phyloP scores from a whole-genome alignment of 441 rosid genomes.

The Erodium chrysanthum region DNA sequence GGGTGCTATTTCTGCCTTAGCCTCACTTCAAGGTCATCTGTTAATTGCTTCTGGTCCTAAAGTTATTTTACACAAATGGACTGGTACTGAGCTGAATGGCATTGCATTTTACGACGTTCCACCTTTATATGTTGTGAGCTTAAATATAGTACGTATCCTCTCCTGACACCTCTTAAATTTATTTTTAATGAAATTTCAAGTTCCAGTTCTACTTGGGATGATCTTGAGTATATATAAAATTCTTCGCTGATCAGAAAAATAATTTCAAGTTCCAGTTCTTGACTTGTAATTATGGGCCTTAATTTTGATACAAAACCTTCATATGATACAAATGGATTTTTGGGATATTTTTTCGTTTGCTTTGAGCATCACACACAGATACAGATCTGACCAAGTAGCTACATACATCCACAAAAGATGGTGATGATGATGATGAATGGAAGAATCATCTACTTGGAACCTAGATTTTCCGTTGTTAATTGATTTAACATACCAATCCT shows the following conservation, averaged over 20 bases:
- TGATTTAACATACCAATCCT: neutral
- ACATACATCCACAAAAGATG: neutral
- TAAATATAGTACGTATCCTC: conserved; percentile 69
- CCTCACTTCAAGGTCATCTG: conserved; percentile 95
- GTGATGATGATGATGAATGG: too few species aligned
- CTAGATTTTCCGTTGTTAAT: neutral
- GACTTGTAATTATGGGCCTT: too few species aligned
- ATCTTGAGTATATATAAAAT: too few species aligned
- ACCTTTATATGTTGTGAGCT: conserved; percentile 88
- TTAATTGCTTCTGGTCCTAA: conserved; percentile 97
- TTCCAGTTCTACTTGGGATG: too few species aligned
- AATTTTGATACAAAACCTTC: too few species aligned
- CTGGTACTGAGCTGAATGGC: conserved; percentile 76
- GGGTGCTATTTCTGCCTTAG: conserved; percentile 97
- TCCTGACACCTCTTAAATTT: neutral
- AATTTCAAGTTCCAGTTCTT: too few species aligned
- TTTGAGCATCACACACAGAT: neutral
- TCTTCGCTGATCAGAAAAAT: too few species aligned
- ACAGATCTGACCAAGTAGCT: conserved; percentile 1
- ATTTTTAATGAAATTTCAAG: neutral
- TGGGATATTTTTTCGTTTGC: neutral
- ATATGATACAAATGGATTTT: too few species aligned
- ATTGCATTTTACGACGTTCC: conserved; percentile 94
- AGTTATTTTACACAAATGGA: conserved; percentile 88
- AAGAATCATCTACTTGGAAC: too few species aligned